Conservation (phyloP, 169 alveolate genomes). For the Plasmodium fragile region DNA sequence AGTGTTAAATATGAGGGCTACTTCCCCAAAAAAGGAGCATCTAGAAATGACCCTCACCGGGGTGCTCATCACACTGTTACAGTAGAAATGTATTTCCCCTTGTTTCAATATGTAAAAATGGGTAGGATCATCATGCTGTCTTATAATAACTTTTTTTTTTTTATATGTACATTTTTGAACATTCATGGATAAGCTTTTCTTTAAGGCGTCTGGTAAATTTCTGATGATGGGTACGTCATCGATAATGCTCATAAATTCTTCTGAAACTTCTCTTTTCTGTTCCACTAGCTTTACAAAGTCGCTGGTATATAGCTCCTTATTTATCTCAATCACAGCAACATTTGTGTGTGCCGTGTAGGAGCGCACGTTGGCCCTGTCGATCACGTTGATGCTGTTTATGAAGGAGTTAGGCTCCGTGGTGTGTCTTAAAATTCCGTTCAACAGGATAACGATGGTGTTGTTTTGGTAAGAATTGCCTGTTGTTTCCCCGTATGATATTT, state of each 20-base stretch:
- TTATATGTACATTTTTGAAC: conserved; percentile 38
- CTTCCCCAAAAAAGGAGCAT: conserved; percentile 63
- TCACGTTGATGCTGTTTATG: conserved; percentile 64
- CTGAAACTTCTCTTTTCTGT: conserved; percentile 27
- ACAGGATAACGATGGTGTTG: conserved; percentile 22
- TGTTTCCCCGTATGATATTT: not conserved
- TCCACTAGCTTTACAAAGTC: conserved; percentile 38
- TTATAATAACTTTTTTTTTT: conserved; percentile 55
- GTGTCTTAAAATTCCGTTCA: conserved; percentile 65
- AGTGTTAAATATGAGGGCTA: conserved; percentile 55
- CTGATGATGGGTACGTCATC: conserved; percentile 50
- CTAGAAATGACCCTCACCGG: conserved; percentile 26
- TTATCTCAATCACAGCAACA: conserved; percentile 49
- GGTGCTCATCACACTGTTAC: conserved; percentile 17
- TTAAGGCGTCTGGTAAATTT: conserved; percentile 36
- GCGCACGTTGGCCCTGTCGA: not conserved
- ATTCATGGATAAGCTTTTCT: conserved; percentile 43
- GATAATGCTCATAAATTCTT: conserved; percentile 51
- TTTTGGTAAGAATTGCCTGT: not conserved
- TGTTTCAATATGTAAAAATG: conserved; percentile 62
- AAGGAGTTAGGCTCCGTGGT: conserved; percentile 27
- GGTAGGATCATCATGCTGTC: conserved; percentile 73
- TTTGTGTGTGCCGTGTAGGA: conserved; percentile 46
- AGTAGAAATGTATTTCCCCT: conserved; percentile 29
- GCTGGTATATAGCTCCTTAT: conserved; percentile 7